Conservation (phyloP, 495 filamentous ascomycete species). For the Chaetomidium leptoderma region DNA sequence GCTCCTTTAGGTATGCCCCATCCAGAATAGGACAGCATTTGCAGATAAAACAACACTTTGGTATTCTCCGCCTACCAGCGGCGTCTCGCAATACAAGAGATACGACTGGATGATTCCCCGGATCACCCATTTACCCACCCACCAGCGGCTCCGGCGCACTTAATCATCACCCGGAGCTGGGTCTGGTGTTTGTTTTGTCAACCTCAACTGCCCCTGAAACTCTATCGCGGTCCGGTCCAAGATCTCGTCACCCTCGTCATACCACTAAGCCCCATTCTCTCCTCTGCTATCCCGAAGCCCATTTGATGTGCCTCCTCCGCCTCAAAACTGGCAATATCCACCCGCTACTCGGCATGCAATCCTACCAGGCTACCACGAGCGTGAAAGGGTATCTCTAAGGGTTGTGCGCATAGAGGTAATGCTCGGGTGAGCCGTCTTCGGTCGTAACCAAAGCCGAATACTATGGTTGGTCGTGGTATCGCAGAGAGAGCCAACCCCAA, state of each 20-base stretch:
- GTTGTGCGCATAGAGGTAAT: too few species aligned
- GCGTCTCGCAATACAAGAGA: conserved; percentile 5
- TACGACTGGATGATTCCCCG: neutral
- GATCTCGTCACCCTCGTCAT: neutral
- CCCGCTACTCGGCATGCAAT: too few species aligned
- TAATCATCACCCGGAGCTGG: neutral
- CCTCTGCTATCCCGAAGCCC: too few species aligned
- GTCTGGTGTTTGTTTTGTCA: neutral
- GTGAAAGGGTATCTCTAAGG: too few species aligned
- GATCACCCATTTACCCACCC: neutral
- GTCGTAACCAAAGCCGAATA: too few species aligned
- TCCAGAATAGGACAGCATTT: neutral
- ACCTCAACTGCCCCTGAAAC: neutral
- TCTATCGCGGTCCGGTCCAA: neutral
- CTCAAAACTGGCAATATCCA: too few species aligned
- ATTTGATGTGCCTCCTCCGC: too few species aligned
- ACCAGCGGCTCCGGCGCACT: neutral
- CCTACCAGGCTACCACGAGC: too few species aligned
- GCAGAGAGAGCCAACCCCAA: too few species aligned
- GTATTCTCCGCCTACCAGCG: neutral
- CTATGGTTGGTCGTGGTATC: too few species aligned
- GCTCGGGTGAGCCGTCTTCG: too few species aligned
- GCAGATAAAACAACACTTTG: neutral
- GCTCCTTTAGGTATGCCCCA: neutral
- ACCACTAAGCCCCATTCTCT: too few species aligned